Evolutionary conservation across 805 yeast genomes (phyloP).

Genomic region (Kockiozyma suomiensis): DNA sequence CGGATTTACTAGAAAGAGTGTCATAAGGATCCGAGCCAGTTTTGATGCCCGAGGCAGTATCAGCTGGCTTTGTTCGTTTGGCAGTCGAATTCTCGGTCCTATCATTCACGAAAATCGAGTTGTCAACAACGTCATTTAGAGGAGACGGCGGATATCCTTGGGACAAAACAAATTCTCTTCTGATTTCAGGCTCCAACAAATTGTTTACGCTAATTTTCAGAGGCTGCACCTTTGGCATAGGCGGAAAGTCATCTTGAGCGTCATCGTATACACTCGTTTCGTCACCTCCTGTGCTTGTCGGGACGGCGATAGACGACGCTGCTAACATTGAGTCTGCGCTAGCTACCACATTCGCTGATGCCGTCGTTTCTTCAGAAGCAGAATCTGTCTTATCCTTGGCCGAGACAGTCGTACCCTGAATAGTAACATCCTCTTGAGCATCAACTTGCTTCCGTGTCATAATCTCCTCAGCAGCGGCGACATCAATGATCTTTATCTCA

Average conservation of each 20-base stretch:
- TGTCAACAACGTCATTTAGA: not conserved
- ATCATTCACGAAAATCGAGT: not conserved
- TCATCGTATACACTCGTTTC: slow-evolving; percentile 1
- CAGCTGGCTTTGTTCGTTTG: not conserved
- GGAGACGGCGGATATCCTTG: slow-evolving; percentile 16
- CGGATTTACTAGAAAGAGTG: not conserved
- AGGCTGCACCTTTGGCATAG: slow-evolving; percentile 7
- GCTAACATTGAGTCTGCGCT: not conserved
- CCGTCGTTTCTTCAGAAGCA: not conserved
- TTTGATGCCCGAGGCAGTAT: not conserved
- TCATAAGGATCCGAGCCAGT: not conserved
- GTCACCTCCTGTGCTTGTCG: not conserved
- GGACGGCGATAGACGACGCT: too few species aligned
- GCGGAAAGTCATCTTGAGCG: slow-evolving; percentile 8
- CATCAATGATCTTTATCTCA: slow-evolving; percentile 6
- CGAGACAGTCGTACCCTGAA: not conserved
- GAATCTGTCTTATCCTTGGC: not conserved
- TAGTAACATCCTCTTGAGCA: too few species aligned
- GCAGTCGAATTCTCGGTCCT: not conserved
- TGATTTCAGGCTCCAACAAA: not conserved
- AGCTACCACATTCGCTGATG: not conserved
- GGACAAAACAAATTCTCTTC: not conserved
- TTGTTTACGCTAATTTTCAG: slow-evolving; percentile 2
- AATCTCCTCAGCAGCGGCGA: not conserved
- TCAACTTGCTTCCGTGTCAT: not conserved